phyloP scores from a whole-genome alignment of 2,329 filamentous ascomycete species.

The Pseudogymnoascus sp. region DNA sequence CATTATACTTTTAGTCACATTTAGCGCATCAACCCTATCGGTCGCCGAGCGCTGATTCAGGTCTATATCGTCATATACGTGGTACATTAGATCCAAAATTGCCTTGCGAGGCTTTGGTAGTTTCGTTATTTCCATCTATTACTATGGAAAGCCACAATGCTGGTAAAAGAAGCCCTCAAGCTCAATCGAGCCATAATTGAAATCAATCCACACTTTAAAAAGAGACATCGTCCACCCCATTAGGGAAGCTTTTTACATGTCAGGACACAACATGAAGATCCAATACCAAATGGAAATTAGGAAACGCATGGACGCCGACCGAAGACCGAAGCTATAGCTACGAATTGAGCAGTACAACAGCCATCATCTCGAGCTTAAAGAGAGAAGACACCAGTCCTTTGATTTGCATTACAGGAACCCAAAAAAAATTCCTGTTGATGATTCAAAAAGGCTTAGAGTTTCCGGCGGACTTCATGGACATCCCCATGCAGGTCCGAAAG shows the following conservation, averaged over 20 bases:
- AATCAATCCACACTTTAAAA: too few species aligned
- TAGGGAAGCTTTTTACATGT: too few species aligned
- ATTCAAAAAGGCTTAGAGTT: constrained; percentile 1
- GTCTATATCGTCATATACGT: background rate
- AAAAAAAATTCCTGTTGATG: background rate
- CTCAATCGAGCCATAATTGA: too few species aligned
- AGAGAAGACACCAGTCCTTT: background rate
- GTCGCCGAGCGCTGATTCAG: constrained; percentile 1
- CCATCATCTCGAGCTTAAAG: background rate
- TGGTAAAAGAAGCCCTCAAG: too few species aligned
- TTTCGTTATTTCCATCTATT: background rate
- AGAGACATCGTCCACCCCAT: too few species aligned
- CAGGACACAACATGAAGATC: too few species aligned
- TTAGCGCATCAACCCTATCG: background rate
- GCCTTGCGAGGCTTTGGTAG: background rate
- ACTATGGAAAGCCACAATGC: background rate
- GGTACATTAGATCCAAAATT: background rate
- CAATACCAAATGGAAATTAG: background rate
- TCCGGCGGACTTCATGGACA: background rate
- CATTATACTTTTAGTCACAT: background rate
- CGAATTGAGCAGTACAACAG: background rate
- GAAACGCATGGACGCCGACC: background rate
- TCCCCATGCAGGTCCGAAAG: background rate
- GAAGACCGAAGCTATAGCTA: background rate
- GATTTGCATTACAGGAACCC: background rate